Conservation (phyloP, 2,329 filamentous ascomycete genomes). For the Meredithiella fracta region DNA sequence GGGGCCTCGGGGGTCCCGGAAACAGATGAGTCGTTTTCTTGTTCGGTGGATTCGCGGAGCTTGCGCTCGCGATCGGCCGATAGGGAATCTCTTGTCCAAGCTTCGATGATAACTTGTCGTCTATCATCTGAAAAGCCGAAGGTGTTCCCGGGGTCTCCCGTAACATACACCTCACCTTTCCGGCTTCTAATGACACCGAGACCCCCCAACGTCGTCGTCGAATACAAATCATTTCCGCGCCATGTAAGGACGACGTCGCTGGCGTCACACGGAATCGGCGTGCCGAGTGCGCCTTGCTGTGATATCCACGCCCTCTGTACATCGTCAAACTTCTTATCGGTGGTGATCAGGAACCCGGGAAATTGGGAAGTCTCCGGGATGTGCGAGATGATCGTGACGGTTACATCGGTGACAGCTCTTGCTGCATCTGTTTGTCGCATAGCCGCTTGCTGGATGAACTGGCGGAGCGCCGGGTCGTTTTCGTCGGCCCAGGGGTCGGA, state of each 20-base stretch:
- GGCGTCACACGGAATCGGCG: conserved; percentile 28
- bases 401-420: background rate
- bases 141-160: conserved; percentile 18
- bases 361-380: conserved; percentile 35
- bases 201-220: conserved; percentile 54
- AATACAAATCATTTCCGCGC: conserved; percentile 55
- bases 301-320: conserved; percentile 55
- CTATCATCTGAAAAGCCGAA: conserved; percentile 34
- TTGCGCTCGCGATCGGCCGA: conserved; percentile 29
- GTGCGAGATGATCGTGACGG: conserved; percentile 29
- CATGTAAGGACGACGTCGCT: conserved; percentile 58
- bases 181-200: conserved; percentile 36
- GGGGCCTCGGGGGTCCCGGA: conserved; percentile 15
- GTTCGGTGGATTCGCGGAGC: background rate
- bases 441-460: conserved; percentile 30
- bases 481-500: conserved; percentile 8
- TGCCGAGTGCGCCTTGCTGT: conserved; percentile 34
- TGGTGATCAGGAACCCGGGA: conserved; percentile 1
- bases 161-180: background rate
- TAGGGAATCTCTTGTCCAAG: conserved; percentile 53
- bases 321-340: conserved; percentile 9
- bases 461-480: conserved; percentile 28
- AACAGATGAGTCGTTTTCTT: conserved; percentile 18
- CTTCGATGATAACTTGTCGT: conserved; percentile 54
- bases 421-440: conserved; percentile 14